phyloP scores from a whole-genome alignment of 345 rosid genomes.

The Sapria himalayana region DNA sequence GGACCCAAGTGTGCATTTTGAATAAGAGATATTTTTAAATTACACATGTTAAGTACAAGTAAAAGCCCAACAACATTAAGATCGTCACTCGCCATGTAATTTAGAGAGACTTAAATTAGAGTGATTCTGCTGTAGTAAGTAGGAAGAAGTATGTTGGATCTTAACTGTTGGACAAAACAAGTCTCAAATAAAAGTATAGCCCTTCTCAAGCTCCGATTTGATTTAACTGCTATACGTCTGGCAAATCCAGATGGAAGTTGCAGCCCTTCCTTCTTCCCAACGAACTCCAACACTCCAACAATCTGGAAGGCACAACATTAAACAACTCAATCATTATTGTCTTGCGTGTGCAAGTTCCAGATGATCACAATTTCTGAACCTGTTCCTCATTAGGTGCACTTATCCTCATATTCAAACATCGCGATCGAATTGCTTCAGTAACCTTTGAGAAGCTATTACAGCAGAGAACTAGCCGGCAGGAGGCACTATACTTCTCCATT shows the following conservation, averaged over 20 bases:
- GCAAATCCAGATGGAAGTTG: conserved; percentile 73
- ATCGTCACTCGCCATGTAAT: too few relatives aligned
- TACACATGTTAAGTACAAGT: too few relatives aligned
- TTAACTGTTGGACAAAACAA: conserved; percentile 75
- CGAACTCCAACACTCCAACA: conserved; percentile 53
- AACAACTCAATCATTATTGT: background rate
- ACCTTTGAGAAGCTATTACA: conserved; percentile 95
- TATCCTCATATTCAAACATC: conserved; percentile 80
- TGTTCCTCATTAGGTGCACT: conserved; percentile 80
- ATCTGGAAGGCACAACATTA: conserved; percentile 23
- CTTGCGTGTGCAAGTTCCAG: background rate
- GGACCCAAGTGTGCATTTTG: too few relatives aligned
- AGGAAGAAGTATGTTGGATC: conserved; percentile 5
- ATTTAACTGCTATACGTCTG: conserved; percentile 62
- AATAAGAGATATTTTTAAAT: too few relatives aligned
- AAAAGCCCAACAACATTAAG: too few relatives aligned
- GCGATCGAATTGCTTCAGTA: conserved; percentile 85
- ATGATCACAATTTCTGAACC: conserved; percentile 22
- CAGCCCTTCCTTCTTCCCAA: conserved; percentile 71
- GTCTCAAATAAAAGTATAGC: conserved; percentile 78
- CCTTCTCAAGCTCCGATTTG: conserved; percentile 70
- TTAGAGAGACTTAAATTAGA: too few relatives aligned
- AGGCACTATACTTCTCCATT: conserved; percentile 92
- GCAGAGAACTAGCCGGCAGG: conserved; percentile 76
- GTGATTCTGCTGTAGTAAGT: too few relatives aligned